Base-by-base conservation (phyloP, 345 rosid species). In the Melaleuca alternifolia region DNA sequence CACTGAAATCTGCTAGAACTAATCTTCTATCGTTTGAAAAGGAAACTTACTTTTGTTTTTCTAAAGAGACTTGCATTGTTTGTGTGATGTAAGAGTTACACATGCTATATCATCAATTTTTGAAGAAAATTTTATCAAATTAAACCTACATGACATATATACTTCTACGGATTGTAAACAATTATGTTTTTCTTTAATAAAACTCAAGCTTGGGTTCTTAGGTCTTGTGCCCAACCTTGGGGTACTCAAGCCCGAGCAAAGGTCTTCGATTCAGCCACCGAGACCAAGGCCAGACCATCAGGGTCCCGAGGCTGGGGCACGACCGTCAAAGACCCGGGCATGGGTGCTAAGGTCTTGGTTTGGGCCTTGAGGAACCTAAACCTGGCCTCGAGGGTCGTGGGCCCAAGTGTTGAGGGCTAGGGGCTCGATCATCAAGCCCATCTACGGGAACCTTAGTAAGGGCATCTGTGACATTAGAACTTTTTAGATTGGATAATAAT, bases 251-350 rank as follows among this genome's bases (percentile, higher is more conserved):
- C 71, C 2, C 0, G 2, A 59, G 71, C 1, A 3, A 4, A 59
- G 37, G 71, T 59, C 18, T 3, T 59, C 33, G 33, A 59, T 59
- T 33, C 12, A n/a, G 71, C 71, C 71, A 59, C 16, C n/a, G n/a
- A 33, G 5, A 59, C 37, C 6, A 51, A 14, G 16, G 5, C 15
- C 13, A 6, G 6, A 14, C 53, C 16, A 51, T 51, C 5, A 7
- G n/a, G 37, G 71, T 59, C 37, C 6, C 1, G 4, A 4, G 30
- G 37, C 71, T 59, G n/a, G 71, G 37, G 71, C 71, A 57, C 14
- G 26, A 24, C 2, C 0, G 15, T 6, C 30, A 0, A 24, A 57
- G 7, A 57, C 62, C 5, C 2, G 2, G 28, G 14, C 62, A n/a
- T 1, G 14, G 5, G 71, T 59, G 33, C 71, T n/a, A n/a, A 13